These are phyloP conservation scores for Ophiostoma fasciatum DNA, from an alignment of 2,329 filamentous ascomycete genomes.

Conservation along the genomic window DNA sequence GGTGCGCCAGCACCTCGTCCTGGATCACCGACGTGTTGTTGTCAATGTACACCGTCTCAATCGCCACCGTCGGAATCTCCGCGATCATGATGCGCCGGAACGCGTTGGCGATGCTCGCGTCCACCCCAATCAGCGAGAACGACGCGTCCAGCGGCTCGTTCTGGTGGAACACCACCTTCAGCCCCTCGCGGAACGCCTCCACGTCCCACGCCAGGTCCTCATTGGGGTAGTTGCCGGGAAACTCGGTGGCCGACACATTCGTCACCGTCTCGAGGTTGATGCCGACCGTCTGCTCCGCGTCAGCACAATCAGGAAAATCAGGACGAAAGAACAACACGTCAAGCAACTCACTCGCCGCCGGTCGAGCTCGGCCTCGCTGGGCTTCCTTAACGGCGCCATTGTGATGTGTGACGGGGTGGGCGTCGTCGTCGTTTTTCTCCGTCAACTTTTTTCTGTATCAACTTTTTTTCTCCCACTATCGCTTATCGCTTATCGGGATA, in stretches of 20 bases:
- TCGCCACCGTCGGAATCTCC: constrained; percentile 86
- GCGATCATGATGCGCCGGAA: constrained; percentile 92
- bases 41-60: constrained; percentile 83
- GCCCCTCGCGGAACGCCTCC: constrained; percentile 24
- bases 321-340: background rate
- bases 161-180: constrained; percentile 61
- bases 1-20: constrained; percentile 86
- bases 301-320: background rate
- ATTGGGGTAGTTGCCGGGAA: constrained; percentile 77
- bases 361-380: constrained; percentile 41
- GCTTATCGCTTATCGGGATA: background rate
- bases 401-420: constrained; percentile 2
- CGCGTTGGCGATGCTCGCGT: constrained; percentile 88
- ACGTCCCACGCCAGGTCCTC: constrained; percentile 50
- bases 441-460: constrained; percentile 1
- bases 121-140: constrained; percentile 84
- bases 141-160: constrained; percentile 63
- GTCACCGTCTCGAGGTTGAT: constrained; percentile 85
- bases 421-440: background rate
- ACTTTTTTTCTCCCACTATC: background rate
- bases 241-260: constrained; percentile 79
- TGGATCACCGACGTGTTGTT: constrained; percentile 98
- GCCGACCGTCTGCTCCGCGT: constrained; percentile 51
- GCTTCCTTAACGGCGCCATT: constrained; percentile 29
- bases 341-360: constrained; percentile 39